These are phyloP conservation scores for Rhizodiscina lignyota DNA, from an alignment of 495 filamentous ascomycete species.

Conservation along the genomic window DNA sequence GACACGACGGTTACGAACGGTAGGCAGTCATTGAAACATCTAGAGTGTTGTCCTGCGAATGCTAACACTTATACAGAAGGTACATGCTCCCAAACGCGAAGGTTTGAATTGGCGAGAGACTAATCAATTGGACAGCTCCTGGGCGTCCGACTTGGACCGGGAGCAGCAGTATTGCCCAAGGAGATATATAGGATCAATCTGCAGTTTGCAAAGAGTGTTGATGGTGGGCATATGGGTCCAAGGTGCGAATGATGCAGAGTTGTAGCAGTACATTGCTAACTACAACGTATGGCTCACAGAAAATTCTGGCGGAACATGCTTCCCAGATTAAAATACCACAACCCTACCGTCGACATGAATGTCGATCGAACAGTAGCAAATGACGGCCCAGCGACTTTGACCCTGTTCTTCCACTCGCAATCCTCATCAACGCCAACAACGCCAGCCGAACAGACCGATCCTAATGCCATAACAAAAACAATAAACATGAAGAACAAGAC, in stretches of 20 bases:
- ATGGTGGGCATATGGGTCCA: conserved; percentile 62
- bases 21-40: no score
- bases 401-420: conserved; percentile 41
- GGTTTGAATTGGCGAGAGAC: no score
- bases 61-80: no score
- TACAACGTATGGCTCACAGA: no score
- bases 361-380: conserved; percentile 48
- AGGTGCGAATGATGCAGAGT: no score
- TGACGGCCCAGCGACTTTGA: conserved; percentile 46
- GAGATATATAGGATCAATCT: conserved; percentile 74
- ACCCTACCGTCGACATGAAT: conserved; percentile 69
- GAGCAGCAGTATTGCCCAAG: conserved; percentile 62
- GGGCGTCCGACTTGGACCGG: conserved; percentile 54
- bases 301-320: conserved; percentile 81
- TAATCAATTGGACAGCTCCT: conserved; percentile 53
- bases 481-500: conserved; percentile 49
- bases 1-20: no score
- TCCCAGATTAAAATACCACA: conserved; percentile 82
- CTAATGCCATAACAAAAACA: conserved; percentile 24
- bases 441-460: conserved; percentile 22
- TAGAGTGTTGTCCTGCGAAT: no score
- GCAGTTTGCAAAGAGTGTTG: conserved; percentile 50
- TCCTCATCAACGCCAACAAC: conserved; percentile 21
- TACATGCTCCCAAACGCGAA: no score
- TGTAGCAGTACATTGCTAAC: no score